Percentiles rank a stretch among this genome's conserved stretches.
Conservation (phyloP, 1,284 basidiomycete genomes). For the Puccinia novopanici region DNA sequence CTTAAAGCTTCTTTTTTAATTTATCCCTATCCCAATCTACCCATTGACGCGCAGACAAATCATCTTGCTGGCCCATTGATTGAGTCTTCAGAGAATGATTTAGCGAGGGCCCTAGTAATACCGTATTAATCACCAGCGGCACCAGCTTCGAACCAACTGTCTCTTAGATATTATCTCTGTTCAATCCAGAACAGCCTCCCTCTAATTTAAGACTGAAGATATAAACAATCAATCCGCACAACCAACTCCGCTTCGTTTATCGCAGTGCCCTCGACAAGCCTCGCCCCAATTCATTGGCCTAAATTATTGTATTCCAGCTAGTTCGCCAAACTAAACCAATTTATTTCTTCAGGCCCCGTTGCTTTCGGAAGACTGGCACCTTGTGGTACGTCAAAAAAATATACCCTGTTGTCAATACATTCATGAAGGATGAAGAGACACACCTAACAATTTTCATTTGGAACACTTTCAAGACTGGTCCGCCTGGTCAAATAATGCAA, state of each 20-base stretch:
- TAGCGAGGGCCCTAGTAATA: constrained; percentile 3
- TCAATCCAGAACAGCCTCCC: not conserved
- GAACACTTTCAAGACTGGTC: not conserved
- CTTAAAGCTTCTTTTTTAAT: not conserved
- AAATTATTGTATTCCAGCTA: not conserved
- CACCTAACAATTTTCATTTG: not conserved
- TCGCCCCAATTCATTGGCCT: not conserved
- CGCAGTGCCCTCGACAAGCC: not conserved
- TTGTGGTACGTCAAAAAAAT: too few species aligned
- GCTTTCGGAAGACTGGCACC: not conserved
- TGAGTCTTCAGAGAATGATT: constrained; percentile 3
- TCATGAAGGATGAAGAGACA: not conserved
- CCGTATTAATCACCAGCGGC: constrained; percentile 10
- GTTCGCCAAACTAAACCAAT: too few species aligned
- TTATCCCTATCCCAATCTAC: not conserved
- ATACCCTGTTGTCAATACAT: too few species aligned
- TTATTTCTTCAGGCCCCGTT: not conserved
- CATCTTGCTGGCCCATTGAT: not conserved
- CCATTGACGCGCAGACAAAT: not conserved
- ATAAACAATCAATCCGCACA: not conserved
- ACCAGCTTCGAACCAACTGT: not conserved
- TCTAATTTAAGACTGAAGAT: not conserved
- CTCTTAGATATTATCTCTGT: not conserved
- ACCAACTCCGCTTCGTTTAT: not conserved
- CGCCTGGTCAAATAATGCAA: constrained; percentile 15